Evolutionary conservation across 2,329 filamentous ascomycete species (phyloP).

Genomic region (Pseudogymnoascus sp.): DNA sequence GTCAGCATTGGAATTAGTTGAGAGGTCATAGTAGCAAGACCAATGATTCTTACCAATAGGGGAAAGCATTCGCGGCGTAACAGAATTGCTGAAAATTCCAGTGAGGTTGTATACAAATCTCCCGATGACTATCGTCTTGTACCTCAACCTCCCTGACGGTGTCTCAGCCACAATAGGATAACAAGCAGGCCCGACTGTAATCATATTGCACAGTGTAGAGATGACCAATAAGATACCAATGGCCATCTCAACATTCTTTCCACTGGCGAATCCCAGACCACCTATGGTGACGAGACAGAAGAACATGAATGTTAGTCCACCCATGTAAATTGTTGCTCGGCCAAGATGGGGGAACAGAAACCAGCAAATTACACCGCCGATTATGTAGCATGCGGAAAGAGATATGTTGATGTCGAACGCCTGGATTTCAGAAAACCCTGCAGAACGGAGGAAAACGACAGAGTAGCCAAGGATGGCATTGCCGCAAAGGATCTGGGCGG

Average conservation of each 20-base stretch:
- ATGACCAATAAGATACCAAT: slow-evolving; percentile 30
- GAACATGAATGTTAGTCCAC: slow-evolving; percentile 34
- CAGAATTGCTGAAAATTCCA: slow-evolving; percentile 23
- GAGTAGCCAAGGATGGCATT: slow-evolving; percentile 32
- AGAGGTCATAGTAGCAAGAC: slow-evolving; percentile 10
- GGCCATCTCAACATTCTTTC: slow-evolving; percentile 41
- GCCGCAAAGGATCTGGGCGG: slow-evolving; percentile 33
- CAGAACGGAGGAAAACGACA: slow-evolving; percentile 33
- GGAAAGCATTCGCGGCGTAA: slow-evolving; percentile 25
- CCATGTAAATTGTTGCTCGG: slow-evolving; percentile 35
- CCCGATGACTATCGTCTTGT: slow-evolving; percentile 24
- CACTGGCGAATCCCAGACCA: slow-evolving; percentile 80
- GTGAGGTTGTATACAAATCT: slow-evolving; percentile 25
- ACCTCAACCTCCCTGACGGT: slow-evolving; percentile 21
- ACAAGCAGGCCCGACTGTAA: slow-evolving; percentile 29
- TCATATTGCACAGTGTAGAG: slow-evolving; percentile 30
- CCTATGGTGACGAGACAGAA: slow-evolving; percentile 57
- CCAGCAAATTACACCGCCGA: slow-evolving; percentile 35
- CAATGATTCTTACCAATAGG: slow-evolving; percentile 18
- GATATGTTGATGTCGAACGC: slow-evolving; percentile 35
- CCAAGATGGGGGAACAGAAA: slow-evolving; percentile 34
- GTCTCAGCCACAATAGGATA: slow-evolving; percentile 25
- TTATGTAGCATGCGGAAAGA: slow-evolving; percentile 34
- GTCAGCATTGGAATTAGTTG: not conserved
- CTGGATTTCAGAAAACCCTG: slow-evolving; percentile 31